Percentiles rank a stretch among this genome's conserved stretches.
phyloP scores from a whole-genome alignment of 768 basidiomycete genomes.

The Lentinula guzmanii region DNA sequence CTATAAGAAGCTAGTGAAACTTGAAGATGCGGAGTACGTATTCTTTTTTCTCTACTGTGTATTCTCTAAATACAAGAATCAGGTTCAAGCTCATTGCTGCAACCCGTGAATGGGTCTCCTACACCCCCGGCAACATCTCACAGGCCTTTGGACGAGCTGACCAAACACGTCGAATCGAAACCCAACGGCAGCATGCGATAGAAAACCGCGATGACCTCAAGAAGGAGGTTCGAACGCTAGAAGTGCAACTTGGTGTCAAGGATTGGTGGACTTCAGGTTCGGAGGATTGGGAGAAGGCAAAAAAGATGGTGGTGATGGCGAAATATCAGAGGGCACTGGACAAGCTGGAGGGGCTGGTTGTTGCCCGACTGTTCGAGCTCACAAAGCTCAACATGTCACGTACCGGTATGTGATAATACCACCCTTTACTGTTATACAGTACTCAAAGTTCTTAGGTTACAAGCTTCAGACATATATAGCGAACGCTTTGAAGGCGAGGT shows the following conservation, averaged over 20 bases:
- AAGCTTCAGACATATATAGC: slow-evolving; percentile 15
- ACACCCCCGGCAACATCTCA: background rate
- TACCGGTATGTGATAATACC: slow-evolving; percentile 8
- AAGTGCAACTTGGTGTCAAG: slow-evolving; percentile 1
- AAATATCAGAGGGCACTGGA: slow-evolving; percentile 8
- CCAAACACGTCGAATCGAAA: background rate
- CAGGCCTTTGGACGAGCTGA: background rate
- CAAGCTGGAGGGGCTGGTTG: slow-evolving; percentile 5
- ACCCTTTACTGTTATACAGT: background rate
- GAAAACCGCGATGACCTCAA: slow-evolving; percentile 7
- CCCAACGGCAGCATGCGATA: background rate
- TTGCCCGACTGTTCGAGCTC: slow-evolving; percentile 11
- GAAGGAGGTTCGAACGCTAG: slow-evolving; percentile 4
- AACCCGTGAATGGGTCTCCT: background rate
- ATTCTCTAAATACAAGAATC: background rate
- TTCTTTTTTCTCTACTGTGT: background rate
- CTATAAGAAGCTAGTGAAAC: slow-evolving; percentile 9
- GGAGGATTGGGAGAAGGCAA: background rate
- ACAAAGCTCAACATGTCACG: slow-evolving; percentile 9
- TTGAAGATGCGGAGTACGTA: background rate
- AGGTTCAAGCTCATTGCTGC: background rate
- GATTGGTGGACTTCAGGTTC: slow-evolving; percentile 5
- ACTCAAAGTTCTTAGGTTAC: slow-evolving; percentile 9
- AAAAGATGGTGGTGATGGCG: background rate
- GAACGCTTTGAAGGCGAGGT: slow-evolving; percentile 13